A percentile compares a stretch with the other conserved stretches of the same genome.
Conservation (phyloP, 2,329 filamentous ascomycete species). For the Colletotrichum endophyticum region DNA sequence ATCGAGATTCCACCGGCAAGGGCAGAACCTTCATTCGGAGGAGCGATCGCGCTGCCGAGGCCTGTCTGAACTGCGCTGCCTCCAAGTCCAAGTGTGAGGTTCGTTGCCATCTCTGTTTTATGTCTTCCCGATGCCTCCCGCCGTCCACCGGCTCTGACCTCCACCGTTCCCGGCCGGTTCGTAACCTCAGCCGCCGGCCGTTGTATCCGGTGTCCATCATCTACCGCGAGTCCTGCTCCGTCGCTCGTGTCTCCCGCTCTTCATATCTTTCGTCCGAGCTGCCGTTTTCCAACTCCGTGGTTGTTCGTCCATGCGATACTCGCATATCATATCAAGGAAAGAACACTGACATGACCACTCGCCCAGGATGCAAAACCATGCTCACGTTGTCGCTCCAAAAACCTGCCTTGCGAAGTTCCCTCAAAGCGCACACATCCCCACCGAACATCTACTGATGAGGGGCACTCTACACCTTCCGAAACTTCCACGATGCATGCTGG, state of each 20-base stretch:
- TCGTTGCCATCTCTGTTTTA: not conserved
- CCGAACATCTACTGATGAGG: not conserved
- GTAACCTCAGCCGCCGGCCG: not conserved
- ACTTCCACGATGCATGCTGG: conserved; percentile 9
- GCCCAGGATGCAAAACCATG: conserved; percentile 11
- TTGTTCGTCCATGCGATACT: not conserved
- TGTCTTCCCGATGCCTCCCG: not conserved
- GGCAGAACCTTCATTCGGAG: conserved; percentile 13
- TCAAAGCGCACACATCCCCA: conserved; percentile 9
- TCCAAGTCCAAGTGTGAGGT: conserved; percentile 22
- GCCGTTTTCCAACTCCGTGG: not conserved
- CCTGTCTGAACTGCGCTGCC: conserved; percentile 15
- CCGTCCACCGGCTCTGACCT: not conserved
- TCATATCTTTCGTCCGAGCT: not conserved
- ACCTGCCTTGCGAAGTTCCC: conserved; percentile 12
- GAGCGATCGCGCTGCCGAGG: conserved; percentile 17
- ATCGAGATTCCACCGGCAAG: conserved; percentile 17
- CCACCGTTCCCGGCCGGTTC: not conserved
- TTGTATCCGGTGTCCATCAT: not conserved
- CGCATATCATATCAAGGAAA: not conserved
- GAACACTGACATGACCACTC: not conserved
- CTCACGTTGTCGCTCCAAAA: conserved; percentile 11
- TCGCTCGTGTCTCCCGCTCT: not conserved
- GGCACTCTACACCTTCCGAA: conserved; percentile 9
- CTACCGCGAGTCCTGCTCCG: not conserved